phyloP scores from a whole-genome alignment of 164 flowering plant species.

The Annona cherimola region DNA sequence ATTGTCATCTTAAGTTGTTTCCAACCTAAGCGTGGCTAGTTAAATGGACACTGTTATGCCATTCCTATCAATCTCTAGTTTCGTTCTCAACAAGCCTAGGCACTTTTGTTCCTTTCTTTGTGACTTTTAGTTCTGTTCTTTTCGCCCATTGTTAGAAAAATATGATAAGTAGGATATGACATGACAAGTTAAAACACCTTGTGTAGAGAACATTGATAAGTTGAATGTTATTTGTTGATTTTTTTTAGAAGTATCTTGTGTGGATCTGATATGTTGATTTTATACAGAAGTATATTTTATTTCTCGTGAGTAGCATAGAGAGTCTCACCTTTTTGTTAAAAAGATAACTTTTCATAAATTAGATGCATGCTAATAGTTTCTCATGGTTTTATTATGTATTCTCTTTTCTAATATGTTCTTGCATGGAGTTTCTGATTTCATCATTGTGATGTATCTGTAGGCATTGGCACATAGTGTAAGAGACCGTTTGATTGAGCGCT shows the following conservation, averaged over 20 bases:
- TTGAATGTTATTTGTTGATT: not conserved
- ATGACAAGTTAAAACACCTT: not conserved
- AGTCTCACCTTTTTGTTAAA: not conserved
- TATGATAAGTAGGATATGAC: not conserved
- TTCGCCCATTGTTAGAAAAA: not conserved
- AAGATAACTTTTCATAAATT: not conserved
- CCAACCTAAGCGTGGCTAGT: too few relatives aligned
- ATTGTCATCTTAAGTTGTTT: too few relatives aligned
- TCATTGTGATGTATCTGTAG: constrained; percentile 25
- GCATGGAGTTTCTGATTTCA: not conserved
- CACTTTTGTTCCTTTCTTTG: too few relatives aligned
- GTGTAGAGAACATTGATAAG: too few relatives aligned
- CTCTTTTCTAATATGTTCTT: not conserved
- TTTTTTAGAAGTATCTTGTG: not conserved
- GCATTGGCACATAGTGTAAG: constrained; percentile 50
- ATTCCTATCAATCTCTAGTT: too few relatives aligned
- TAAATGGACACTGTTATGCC: too few relatives aligned
- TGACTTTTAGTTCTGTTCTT: too few relatives aligned
- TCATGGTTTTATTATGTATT: not conserved
- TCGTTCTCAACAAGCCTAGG: too few relatives aligned
- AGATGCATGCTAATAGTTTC: not conserved
- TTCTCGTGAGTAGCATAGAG: not conserved
- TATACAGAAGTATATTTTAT: not conserved
- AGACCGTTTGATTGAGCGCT: constrained; percentile 57
- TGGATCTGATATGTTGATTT: too few relatives aligned